Base-by-base conservation (phyloP, 192 early-diverging fungal genomes). In the Cetraspora pellucida region DNA sequence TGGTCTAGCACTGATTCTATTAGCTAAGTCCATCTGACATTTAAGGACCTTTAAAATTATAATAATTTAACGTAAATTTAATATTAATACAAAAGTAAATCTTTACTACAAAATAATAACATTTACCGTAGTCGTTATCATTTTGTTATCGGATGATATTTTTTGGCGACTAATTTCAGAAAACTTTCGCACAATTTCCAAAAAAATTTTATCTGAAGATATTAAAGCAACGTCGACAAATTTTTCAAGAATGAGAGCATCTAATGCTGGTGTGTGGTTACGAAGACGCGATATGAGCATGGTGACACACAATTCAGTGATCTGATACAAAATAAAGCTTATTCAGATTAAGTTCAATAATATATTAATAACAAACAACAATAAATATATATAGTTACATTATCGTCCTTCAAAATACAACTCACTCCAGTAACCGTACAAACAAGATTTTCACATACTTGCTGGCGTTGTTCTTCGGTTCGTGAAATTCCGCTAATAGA, bases 271-370 rank as follows among this genome's bases (percentile, higher is more conserved):
- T 52, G 82, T 82, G 45, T 83, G 71, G 47, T 86, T 84, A 57
- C 87, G 87, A 61, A 89, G 85, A 54, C 90, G 88, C 75, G 87
- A 87, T 54, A 88, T 70, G 74, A 94, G 78, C 84, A 90, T 89
- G 16, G 89, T 90, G 17, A 90, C 87, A 43, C 87, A 87, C 72
- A 84, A 76, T 8, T 87, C 83, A 0, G 90, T 88, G 66, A 89
- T 88, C 88, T 89, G 81, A 54, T 37, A 55, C 55, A 16, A 27
- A 11, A 4, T 23, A 58, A n/a, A 10, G 13, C 25, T 27, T 16
- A 25, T 30, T 60, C n/a, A 47, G 25, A 69, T n/a, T 44, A 19
- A 54, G 19, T 19, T 54, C 13, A 54, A 19, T 23, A 44, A 28
- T 47, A 37, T 11, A 17, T 43, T 23, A 70, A 19, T 19, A 43